Base-by-base conservation (phyloP, 2,329 filamentous ascomycete genomes). In the Aspergillus udagawae region DNA sequence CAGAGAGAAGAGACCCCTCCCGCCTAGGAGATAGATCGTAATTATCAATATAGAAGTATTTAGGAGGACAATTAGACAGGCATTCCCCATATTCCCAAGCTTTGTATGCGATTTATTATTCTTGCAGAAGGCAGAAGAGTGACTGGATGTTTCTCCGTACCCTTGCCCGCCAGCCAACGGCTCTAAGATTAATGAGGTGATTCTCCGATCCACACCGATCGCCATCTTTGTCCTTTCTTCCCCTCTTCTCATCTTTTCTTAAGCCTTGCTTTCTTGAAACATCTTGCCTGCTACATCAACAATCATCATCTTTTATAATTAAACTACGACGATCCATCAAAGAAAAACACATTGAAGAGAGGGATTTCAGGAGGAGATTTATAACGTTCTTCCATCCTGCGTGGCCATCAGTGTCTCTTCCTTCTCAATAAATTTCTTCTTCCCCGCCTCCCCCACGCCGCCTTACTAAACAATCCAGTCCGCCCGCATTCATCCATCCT, bases 401-500 rank as follows among this genome's bases (percentile, higher is more conserved):
- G 10, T 45, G 21, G 42, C n/a, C 9, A 45, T 21, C 42, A 4
- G 42, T 23, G 42, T 23, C 42, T 23, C 21, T 23, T 20, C 21
- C 20, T 12, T n/a, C 8, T 47, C 44, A 47, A 47, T 47, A 23
- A 47, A 47, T 52, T 52, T 49, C 53, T 44, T 51, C 49, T 50
- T 41, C 54, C 42, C 54, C 53, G 23, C 54, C 20, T 42, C 27
- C 35, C 54, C 54, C 54, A 55, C 54, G 49, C 54, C 21, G 44
- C 44, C 23, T 52, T 42, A 56, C 54, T 56, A 52, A 56, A 42
- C 23, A 17, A 17, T 38, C 32, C 14, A 38, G 32, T 9, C 49
- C 48, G 54, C 54, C 54, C 54, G 49, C 54, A 56, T 56, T 44
- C 54, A 56, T 56, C 54, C 54, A 51, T 14, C 21, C 21, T 45